phyloP scores from a whole-genome alignment of 306 rosid genomes.

The Ziziphus jujuba region DNA sequence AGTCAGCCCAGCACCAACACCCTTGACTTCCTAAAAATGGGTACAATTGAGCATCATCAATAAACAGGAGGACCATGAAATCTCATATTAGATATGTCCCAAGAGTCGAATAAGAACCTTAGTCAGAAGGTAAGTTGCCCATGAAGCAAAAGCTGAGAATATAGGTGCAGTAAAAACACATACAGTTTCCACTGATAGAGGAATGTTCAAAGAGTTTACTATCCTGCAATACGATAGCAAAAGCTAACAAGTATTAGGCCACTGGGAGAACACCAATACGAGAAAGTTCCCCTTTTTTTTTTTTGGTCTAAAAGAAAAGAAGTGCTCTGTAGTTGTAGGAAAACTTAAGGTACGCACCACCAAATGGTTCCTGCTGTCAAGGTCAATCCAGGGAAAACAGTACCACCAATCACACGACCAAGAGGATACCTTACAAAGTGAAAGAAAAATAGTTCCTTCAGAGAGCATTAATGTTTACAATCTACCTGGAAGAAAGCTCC shows the following conservation, averaged over 20 bases:
- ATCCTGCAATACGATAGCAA: conserved; percentile 53
- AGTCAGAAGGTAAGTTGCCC: conserved; percentile 90
- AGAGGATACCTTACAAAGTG: conserved; percentile 87
- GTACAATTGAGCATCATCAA: conserved; percentile 22
- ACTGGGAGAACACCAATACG: conserved; percentile 10
- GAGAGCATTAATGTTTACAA: conserved; percentile 7
- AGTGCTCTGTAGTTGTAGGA: conserved; percentile 2
- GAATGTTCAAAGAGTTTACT: conserved; percentile 84
- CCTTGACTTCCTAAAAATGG: conserved; percentile 83
- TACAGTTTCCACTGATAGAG: conserved; percentile 94
- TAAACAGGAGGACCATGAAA: conserved; percentile 11
- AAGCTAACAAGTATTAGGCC: conserved; percentile 13
- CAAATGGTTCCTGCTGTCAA: conserved; percentile 92
- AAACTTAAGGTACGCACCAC: conserved; percentile 55
- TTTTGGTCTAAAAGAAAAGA: background rate
- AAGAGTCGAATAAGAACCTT: conserved; percentile 53
- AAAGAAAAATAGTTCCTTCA: conserved; percentile 10
- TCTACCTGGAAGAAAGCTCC: background rate
- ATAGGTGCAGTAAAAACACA: conserved; percentile 98
- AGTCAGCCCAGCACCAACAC: conserved; percentile 93
- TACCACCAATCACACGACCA: conserved; percentile 98
- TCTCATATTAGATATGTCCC: background rate
- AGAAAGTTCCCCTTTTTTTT: background rate
- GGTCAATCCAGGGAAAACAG: conserved; percentile 97
- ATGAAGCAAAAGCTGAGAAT: conserved; percentile 96